These are phyloP conservation scores for Boletus smithii DNA, from an alignment of 1,284 basidiomycete species.

Conservation along the genomic window DNA sequence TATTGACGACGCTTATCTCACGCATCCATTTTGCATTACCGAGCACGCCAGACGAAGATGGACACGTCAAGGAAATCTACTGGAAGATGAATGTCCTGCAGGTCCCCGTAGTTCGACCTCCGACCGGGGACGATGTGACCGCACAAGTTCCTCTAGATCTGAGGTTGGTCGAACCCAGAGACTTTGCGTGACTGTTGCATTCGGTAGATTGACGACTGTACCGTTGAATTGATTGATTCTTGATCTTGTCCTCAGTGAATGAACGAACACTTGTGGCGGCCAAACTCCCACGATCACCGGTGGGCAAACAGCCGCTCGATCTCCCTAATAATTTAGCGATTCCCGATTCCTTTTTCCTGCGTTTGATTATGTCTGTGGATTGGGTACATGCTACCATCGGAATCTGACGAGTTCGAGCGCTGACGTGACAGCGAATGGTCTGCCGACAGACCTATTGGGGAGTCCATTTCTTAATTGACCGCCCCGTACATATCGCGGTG, in stretches of 20 bases:
- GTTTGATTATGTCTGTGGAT: too few relatives aligned
- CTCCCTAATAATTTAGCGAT: too few relatives aligned
- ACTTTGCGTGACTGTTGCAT: constrained; percentile 24
- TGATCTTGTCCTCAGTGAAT: not conserved
- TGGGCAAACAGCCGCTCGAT: too few relatives aligned
- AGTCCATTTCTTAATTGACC: too few relatives aligned
- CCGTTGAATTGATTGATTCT: not conserved
- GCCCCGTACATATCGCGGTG: too few relatives aligned
- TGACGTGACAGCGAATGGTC: too few relatives aligned
- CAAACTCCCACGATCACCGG: not conserved
- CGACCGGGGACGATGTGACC: constrained; percentile 33
- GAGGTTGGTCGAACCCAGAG: constrained; percentile 26
- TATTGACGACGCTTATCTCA: constrained; percentile 29
- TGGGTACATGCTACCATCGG: too few relatives aligned
- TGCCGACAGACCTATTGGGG: too few relatives aligned
- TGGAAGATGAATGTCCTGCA: constrained; percentile 39
- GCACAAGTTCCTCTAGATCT: constrained; percentile 35
- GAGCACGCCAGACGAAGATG: constrained; percentile 27
- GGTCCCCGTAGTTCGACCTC: constrained; percentile 37
- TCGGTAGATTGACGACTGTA: not conserved
- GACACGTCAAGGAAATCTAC: constrained; percentile 35
- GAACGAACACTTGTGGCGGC: too few relatives aligned
- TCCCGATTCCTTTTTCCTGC: too few relatives aligned
- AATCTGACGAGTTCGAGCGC: too few relatives aligned
- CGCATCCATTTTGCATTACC: constrained; percentile 37